A percentile compares a stretch with the other conserved stretches of the same genome.
These are phyloP conservation scores for Coemansia sp. DNA, from an alignment of 192 early-diverging fungal species.

Conservation along the genomic window DNA sequence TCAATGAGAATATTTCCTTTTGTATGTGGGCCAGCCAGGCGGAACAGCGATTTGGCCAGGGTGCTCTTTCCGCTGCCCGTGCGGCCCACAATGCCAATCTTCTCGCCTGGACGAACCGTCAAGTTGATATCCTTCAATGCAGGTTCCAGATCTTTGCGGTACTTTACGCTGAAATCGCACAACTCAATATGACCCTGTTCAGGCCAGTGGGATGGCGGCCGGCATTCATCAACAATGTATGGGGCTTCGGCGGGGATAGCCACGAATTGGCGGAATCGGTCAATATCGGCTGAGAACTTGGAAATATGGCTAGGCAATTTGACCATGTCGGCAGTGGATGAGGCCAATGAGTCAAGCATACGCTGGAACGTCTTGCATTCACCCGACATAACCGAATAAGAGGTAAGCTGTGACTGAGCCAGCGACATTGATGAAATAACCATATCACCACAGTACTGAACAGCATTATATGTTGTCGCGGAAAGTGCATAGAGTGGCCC, in stretches of 20 bases:
- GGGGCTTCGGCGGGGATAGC: constrained; percentile 37
- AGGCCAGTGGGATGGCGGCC: no score
- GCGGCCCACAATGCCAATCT: constrained; percentile 61
- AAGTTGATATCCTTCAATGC: constrained; percentile 38
- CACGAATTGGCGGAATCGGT: constrained; percentile 24
- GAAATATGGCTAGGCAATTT: constrained; percentile 6
- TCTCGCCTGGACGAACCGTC: constrained; percentile 40
- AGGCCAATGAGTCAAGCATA: neutral
- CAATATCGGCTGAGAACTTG: constrained; percentile 12
- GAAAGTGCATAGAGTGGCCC: constrained; percentile 58
- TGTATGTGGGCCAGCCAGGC: constrained; percentile 51
- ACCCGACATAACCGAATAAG: constrained; percentile 7
- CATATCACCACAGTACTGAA: constrained; percentile 47
- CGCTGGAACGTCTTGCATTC: constrained; percentile 9
- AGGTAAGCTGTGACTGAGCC: constrained; percentile 11
- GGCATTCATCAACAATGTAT: constrained; percentile 25
- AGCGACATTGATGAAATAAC: constrained; percentile 7
- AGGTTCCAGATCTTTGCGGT: no score
- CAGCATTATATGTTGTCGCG: constrained; percentile 34
- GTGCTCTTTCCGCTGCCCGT: constrained; percentile 80
- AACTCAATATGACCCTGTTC: no score
- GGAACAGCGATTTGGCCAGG: constrained; percentile 64
- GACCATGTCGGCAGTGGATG: constrained; percentile 1
- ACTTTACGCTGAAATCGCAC: no score
- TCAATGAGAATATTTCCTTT: constrained; percentile 65